These are phyloP conservation scores for Tillandsia leiboldiana DNA, from an alignment of 176 grass and related monocot species.

Conservation along the genomic window DNA sequence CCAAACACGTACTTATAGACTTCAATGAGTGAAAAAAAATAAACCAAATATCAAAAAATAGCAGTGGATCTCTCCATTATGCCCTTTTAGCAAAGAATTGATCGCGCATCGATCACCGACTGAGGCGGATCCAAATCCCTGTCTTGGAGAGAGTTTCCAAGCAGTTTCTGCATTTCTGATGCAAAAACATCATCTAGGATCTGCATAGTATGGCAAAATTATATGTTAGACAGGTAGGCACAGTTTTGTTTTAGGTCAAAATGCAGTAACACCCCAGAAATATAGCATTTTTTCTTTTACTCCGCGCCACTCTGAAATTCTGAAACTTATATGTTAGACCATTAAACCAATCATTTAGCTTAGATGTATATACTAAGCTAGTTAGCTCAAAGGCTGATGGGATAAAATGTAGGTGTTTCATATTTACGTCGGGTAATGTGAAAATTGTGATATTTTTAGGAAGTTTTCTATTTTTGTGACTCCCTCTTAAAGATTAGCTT, in stretches of 20 bases:
- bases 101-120: conserved; percentile 68
- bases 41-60: background rate
- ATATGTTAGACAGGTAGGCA: too few species aligned
- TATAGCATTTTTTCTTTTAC: background rate
- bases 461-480: too few species aligned
- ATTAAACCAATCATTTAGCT: background rate
- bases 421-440: too few species aligned
- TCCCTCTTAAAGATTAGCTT: conserved; percentile 17
- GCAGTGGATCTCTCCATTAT: background rate
- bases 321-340: background rate
- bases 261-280: background rate
- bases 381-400: too few species aligned
- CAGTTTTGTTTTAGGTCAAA: conserved; percentile 4
- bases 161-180: conserved; percentile 86
- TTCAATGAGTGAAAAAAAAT: too few species aligned
- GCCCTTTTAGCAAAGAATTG: conserved; percentile 56
- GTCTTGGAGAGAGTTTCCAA: conserved; percentile 85
- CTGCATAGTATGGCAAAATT: conserved; percentile 28
- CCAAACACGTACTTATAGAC: too few species aligned
- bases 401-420: too few species aligned
- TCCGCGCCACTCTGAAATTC: background rate
- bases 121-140: conserved; percentile 77
- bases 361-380: too few species aligned
- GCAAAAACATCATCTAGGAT: conserved; percentile 80
- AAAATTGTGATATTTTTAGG: too few species aligned